These are phyloP conservation scores for Vararia minispora DNA, from an alignment of 768 basidiomycete genomes.

Conservation along the genomic window DNA sequence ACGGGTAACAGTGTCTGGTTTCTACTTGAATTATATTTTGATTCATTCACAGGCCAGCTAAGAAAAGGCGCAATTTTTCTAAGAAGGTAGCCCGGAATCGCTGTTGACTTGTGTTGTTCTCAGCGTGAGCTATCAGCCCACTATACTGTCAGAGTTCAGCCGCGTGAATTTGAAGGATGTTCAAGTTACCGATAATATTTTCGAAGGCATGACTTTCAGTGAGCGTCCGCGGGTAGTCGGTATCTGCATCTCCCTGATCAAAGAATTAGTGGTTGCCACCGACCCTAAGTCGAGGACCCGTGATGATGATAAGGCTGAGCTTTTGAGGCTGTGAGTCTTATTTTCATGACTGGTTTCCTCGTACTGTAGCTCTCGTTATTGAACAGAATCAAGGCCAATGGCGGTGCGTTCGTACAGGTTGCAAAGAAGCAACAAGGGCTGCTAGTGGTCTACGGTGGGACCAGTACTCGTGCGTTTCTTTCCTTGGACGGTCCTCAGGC, in stretches of 20 bases:
- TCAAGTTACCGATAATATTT: slow-evolving; percentile 49
- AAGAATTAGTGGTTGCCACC: slow-evolving; percentile 68
- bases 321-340: slow-evolving; percentile 50
- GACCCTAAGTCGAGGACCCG: slow-evolving; percentile 62
- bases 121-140: slow-evolving; percentile 27
- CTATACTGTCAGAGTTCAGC: slow-evolving; percentile 52
- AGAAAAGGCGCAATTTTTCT: no score
- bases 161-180: slow-evolving; percentile 55
- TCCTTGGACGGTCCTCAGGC: neutral
- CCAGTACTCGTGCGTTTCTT: slow-evolving; percentile 45
- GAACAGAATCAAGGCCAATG: slow-evolving; percentile 56
- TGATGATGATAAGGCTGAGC: slow-evolving; percentile 55
- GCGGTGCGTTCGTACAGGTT: slow-evolving; percentile 55
- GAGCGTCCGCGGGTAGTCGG: no score
- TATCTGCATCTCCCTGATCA: no score
- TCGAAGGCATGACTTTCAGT: slow-evolving; percentile 77
- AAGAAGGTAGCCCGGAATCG: slow-evolving; percentile 32
- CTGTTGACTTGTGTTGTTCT: neutral
- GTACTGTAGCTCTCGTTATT: neutral
- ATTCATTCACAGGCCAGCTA: no score
- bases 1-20: no score
- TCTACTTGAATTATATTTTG: no score
- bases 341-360: neutral
- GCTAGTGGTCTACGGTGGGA: slow-evolving; percentile 60
- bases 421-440: slow-evolving; percentile 40